Evolutionary conservation across 768 basidiomycete genomes (phyloP), one percentile per base, ranked within the genome.

Genomic region (Mycena venus): DNA sequence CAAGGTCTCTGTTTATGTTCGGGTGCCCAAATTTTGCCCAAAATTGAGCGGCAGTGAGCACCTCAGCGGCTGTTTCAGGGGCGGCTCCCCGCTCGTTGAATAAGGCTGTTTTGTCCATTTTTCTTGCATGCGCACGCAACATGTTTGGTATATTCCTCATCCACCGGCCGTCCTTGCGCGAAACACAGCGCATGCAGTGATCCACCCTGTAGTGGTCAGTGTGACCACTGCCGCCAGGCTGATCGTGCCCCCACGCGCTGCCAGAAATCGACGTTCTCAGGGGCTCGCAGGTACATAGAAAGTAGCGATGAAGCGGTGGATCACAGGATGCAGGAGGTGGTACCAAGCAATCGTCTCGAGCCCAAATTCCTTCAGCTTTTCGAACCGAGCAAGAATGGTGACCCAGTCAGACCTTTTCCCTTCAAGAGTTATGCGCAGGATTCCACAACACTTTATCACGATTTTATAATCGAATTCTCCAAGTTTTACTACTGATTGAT

Each of bases 391-490:
- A 9, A 84, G 78, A 12, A 89, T 79, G 8, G 74, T 74, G 19
- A 83, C 71, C 83, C 85, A 89, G 76, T 89, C 89, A 3, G 76
- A 64, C 34, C 79, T 81, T 44, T 80, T 81, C 1, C 88, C 88
- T 62, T 85, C 81, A 42, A 90, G 83, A 9, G 86, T 88, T 51
- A 90, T 82, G 42, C 78, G 82, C 19, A 89, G 42, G 42, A 44
- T 44, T 7, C 42, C 88, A 53, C 88, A 87, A 17, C 70, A n/a
- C n/a, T n/a, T n/a, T n/a, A n/a, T n/a, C n/a, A n/a, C n/a, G n/a
- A n/a, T n/a, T n/a, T n/a, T n/a, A n/a, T n/a, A n/a, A n/a, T n/a
- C n/a, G n/a, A n/a, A n/a, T n/a, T n/a, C n/a, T n/a, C n/a, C n/a
- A n/a, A n/a, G n/a, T n/a, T n/a, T n/a, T n/a, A n/a, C n/a, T n/a